phyloP scores from a whole-genome alignment of 768 basidiomycete species.

The Inosperma sp. region DNA sequence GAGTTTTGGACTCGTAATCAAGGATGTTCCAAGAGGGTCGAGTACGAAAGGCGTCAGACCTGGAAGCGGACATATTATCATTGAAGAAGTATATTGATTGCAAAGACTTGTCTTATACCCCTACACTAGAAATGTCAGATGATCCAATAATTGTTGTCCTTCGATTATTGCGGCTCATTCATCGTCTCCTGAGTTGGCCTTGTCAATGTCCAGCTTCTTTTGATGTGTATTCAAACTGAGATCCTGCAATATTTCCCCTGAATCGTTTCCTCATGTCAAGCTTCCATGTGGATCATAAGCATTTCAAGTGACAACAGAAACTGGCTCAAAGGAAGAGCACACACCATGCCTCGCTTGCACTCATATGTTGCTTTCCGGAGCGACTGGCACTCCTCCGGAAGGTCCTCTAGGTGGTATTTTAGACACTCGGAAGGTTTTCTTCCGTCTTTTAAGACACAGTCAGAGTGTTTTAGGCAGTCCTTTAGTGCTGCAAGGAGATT shows the following conservation, averaged over 20 bases:
- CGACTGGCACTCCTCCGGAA: slow-evolving; percentile 77
- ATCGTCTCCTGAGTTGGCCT: not conserved
- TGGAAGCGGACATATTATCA: no score
- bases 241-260: slow-evolving; percentile 63
- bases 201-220: slow-evolving; percentile 13
- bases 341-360: slow-evolving; percentile 86
- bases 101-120: no score
- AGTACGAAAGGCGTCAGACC: no score
- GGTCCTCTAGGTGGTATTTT: slow-evolving; percentile 62
- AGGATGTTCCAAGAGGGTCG: no score
- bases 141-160: no score
- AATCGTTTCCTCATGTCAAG: slow-evolving; percentile 84
- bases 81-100: no score
- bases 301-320: not conserved
- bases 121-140: no score
- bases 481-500: slow-evolving; percentile 74
- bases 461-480: slow-evolving; percentile 77
- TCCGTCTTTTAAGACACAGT: slow-evolving; percentile 80
- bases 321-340: slow-evolving; percentile 25
- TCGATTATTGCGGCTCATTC: no score
- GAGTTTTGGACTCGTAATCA: no score
- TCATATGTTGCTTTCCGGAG: slow-evolving; percentile 81
- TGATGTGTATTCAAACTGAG: slow-evolving; percentile 44
- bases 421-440: slow-evolving; percentile 83
- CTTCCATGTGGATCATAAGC: slow-evolving; percentile 32